Base-by-base conservation (phyloP, 2,329 filamentous ascomycete species). In the Aspergillus pseudoglaucus region DNA sequence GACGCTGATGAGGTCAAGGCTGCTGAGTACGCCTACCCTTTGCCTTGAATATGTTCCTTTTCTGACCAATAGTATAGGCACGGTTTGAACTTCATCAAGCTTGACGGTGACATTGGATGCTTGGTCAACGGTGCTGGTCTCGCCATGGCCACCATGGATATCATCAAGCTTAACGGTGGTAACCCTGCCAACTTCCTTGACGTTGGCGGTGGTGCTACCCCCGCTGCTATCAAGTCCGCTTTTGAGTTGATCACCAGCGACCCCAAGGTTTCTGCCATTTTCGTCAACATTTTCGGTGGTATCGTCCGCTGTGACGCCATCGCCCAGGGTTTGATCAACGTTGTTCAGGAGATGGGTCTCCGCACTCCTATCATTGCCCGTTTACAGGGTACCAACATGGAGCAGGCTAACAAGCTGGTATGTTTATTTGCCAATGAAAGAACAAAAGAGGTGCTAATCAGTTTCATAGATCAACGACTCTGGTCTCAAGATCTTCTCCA, bases 61-160 rank as follows among this genome's bases (percentile, higher is more conserved):
- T 50, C 57, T 59, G 48, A 61, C 41, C 35, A n/a, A n/a, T 25
- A 35, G 9, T 40, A 45, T 50, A 75, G 73, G 50, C 64, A 76
- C 59, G 89, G 89, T 64, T 83, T 98, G 60, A 98, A 98, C 84
- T 98, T 98, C 79, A 98, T 98, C 82, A 98, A 98, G 83, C 86
- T 98, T 53, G 93, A 97, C 68, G 93, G 93, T 70, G 93, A 98
- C 70, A 98, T 98, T 70, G 93, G 93, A 74, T 98, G 93, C 79
- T 81, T 97, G 52, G 93, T 98, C 78, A 98, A 98, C 78, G 93
- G 93, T 70, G 93, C 93, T 64, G 93, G 93, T 77, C 87, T 98
- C 59, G 93, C 93, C 75, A 98, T 98, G 93, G 93, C 93, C 55
- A 98, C 93, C 70, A 98, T 98, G 93, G 93, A 98, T 74, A 97